Percentiles rank a stretch among this genome's conserved stretches.
These are phyloP conservation scores for Cladosporium phlei DNA, from an alignment of 2,329 filamentous ascomycete species.

Conservation along the genomic window DNA sequence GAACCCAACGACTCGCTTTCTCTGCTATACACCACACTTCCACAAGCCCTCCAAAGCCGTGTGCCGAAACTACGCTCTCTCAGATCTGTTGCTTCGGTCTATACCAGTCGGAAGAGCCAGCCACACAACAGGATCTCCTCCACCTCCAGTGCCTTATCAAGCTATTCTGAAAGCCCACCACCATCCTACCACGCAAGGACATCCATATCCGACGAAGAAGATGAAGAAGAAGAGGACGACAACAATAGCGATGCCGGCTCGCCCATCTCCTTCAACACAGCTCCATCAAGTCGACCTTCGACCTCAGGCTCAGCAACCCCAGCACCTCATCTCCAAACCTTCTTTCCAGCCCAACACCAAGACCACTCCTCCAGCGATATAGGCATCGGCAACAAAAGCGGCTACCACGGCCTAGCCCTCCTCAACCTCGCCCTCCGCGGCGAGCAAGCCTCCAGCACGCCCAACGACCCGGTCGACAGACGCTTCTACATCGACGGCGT, in stretches of 20 bases:
- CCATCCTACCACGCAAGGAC: neutral
- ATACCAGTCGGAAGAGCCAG: neutral
- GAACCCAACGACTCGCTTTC: neutral
- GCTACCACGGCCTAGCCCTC: constrained; percentile 1
- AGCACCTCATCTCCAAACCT: neutral
- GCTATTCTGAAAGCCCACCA: constrained; percentile 5
- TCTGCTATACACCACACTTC: constrained; percentile 12
- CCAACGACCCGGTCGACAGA: neutral
- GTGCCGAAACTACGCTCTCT: constrained; percentile 7
- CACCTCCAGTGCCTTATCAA: neutral
- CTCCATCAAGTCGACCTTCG: constrained; percentile 7
- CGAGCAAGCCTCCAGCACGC: neutral
- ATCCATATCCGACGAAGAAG: neutral
- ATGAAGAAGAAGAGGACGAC: neutral
- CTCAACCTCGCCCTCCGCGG: constrained; percentile 6
- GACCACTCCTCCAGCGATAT: neutral
- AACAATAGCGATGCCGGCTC: neutral
- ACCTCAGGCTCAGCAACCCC: constrained; percentile 6
- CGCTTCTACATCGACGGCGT: constrained; percentile 61
- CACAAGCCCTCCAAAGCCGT: neutral
- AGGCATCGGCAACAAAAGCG: neutral
- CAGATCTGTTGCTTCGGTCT: constrained; percentile 4
- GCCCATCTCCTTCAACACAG: constrained; percentile 2
- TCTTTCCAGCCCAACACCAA: too few relatives aligned
- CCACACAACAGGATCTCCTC: neutral